Base-by-base conservation (phyloP, 805 yeast genomes). In the Wickerhamiella lipophila region DNA sequence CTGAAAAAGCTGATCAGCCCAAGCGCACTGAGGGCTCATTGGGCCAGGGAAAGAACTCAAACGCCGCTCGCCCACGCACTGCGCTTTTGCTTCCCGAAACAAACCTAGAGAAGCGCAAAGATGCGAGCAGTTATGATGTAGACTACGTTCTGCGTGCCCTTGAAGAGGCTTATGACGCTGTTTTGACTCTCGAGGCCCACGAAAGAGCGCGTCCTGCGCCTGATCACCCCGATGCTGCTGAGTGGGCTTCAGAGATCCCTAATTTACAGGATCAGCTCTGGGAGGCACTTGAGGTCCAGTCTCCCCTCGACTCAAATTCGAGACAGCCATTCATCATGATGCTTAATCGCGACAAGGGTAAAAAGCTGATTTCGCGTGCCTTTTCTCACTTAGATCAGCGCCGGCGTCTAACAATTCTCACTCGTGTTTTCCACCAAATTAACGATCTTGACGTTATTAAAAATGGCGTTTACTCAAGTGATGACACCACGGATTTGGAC, bases 321-420 rank as follows among this genome's bases (percentile, higher is more conserved):
- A 46, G 78, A 25, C 81, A 81, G 60, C 92, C 94, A 34, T 88
- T 88, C 59, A 76, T 87, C 47, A 85, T 87, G 55, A 78, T 85
- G 61, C 72, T 89, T 55, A 77, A 83, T 23, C 83, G 81, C 61
- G 84, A 84, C 58, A 89, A 89, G 67, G 92, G 94, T 50, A 78
- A 86, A 70, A 88, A 86, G 64, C 75, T 86, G 32, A 79, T 89
- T 68, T 87, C 92, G 46, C 79, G 98, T 66, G 74, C 85, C 52
- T 86, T 86, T 71, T 83, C 85, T 60, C 84, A 87, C 64, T 71
- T 89, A 59, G 69, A 76, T 36, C 73, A 81, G 56, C 85, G 82
- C 56, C 89, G 85, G 61, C 78, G 83, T 55, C 70, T 83, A 53
- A 80, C 88, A 30, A 71, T 85, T 50, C 75, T 85, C 49, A 84